Evolutionary conservation across 2,329 filamentous ascomycete species (phyloP).

Genomic region (Trichoderma gracile): DNA sequence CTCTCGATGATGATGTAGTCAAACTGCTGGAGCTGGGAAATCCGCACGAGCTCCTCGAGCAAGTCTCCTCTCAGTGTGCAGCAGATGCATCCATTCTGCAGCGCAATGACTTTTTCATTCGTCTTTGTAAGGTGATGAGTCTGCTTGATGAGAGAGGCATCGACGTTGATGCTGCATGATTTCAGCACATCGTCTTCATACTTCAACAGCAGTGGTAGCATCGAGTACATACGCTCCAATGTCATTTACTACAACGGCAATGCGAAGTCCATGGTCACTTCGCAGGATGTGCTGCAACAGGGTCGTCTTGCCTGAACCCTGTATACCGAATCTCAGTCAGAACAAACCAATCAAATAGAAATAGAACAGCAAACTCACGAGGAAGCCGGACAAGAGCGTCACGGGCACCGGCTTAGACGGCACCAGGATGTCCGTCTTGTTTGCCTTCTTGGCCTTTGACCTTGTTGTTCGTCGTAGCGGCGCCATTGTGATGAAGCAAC

Average conservation of each 20-base stretch:
- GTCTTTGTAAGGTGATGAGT: conserved; percentile 58
- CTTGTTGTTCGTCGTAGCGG: neutral
- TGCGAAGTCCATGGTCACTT: conserved; percentile 65
- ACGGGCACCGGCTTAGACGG: conserved; percentile 36
- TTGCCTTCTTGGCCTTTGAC: neutral
- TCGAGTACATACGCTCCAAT: conserved; percentile 55
- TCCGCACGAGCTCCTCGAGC: conserved; percentile 65
- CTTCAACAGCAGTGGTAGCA: neutral
- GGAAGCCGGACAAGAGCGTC: conserved; percentile 40
- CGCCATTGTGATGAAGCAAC: neutral
- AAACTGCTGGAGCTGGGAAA: conserved; percentile 62
- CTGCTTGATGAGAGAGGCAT: conserved; percentile 61
- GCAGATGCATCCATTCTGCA: conserved; percentile 76
- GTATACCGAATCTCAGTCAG: neutral
- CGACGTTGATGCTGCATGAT: conserved; percentile 60
- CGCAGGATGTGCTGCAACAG: conserved; percentile 68
- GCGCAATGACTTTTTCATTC: conserved; percentile 64
- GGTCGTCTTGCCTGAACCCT: conserved; percentile 72
- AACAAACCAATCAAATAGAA: neutral
- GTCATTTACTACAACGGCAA: conserved; percentile 74
- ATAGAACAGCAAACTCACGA: conserved; percentile 30
- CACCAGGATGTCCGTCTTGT: neutral
- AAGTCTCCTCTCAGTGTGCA: conserved; percentile 72
- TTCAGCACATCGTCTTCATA: neutral
- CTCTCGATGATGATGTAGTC: conserved; percentile 74